Base-by-base conservation (phyloP, 495 filamentous ascomycete species). In the Annulohypoxylon stygium region DNA sequence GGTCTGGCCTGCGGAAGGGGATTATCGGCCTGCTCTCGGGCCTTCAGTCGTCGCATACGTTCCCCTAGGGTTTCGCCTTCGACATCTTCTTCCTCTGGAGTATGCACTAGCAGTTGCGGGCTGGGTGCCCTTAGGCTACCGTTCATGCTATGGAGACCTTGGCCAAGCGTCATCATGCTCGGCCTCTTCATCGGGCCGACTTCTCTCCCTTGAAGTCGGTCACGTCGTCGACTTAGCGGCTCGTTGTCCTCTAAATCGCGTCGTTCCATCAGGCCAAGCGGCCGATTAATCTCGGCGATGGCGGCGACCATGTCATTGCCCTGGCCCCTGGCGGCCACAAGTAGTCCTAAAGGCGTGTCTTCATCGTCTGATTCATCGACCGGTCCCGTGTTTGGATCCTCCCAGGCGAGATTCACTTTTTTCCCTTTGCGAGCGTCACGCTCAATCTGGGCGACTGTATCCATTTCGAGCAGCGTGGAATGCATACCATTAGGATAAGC, bases 171-270 rank as follows among this genome's bases (percentile, higher is more conserved):
- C 77, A 85, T 77, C 63, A 69, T 81, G 70, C 78, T 85, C 76
- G 77, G 82, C 59, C 82, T 83, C 60, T 81, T 79, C 57, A 79
- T 81, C 39, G 80, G 61, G 14, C 75, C 70, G 11, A 73, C 64
- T 33, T 79, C 79, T 60, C 65, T 83, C 58, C 92, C 94, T 61
- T 89, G 87, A 14, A 99, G 85, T 70, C 96, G 85, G 33, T 92
- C 92, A 39, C 94, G 89, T 8, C 96, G 90, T 16, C 84, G 84
- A 71, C 93, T 94, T 47, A 99, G 82, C 5, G 96, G 94, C 75
- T 99, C 96, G 55, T 92, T 93, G 72, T 98, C 96, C 79, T 99
- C 96, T 70, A 95, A 81, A 61, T 97, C 89, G 8, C 92, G 88
- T 75, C 88, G 88, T 77, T 95, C 94, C 84, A 99, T 91, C 18